Conservation (phyloP, 1,139 yeast genomes). For the Torulaspora pretoriensis region DNA sequence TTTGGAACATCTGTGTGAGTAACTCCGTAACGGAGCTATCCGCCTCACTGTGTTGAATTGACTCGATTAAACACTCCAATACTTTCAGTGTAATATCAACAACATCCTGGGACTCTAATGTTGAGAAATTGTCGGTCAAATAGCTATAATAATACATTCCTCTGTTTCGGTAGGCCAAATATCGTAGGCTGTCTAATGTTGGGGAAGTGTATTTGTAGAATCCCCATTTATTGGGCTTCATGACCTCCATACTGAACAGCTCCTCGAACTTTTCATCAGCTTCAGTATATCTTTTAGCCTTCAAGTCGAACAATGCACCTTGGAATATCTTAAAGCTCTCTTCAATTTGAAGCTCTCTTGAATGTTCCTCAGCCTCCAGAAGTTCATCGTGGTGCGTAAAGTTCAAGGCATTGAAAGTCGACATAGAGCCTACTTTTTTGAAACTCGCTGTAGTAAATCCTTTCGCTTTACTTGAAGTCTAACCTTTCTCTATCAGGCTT, state of each 20-base stretch:
- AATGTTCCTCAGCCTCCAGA: slow-evolving; percentile 76
- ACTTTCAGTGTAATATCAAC: slow-evolving; percentile 38
- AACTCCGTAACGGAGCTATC: slow-evolving; percentile 51
- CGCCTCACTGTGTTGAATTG: slow-evolving; percentile 60
- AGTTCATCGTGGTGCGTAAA: slow-evolving; percentile 64
- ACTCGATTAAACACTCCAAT: slow-evolving; percentile 53
- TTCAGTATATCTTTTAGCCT: slow-evolving; percentile 42
- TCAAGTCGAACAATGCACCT: slow-evolving; percentile 61
- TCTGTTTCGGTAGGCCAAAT: slow-evolving; percentile 74
- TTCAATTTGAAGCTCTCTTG: slow-evolving; percentile 80
- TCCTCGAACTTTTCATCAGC: slow-evolving; percentile 58
- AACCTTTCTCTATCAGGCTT: not conserved
- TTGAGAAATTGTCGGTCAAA: slow-evolving; percentile 30
- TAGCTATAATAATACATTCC: slow-evolving; percentile 66
- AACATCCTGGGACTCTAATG: slow-evolving; percentile 24
- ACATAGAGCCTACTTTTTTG: slow-evolving; percentile 36
- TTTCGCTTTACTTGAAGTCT: not conserved
- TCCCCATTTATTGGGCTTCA: slow-evolving; percentile 50
- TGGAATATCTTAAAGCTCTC: slow-evolving; percentile 78
- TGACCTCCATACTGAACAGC: slow-evolving; percentile 64
- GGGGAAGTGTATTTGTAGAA: slow-evolving; percentile 52
- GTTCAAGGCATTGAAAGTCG: slow-evolving; percentile 78
- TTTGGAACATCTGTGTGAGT: slow-evolving; percentile 47
- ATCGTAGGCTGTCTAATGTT: slow-evolving; percentile 65
- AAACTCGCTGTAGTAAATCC: not conserved